Evolutionary conservation across 108 stramenopile genomes (phyloP).

Genomic region (Parmales sp.): DNA sequence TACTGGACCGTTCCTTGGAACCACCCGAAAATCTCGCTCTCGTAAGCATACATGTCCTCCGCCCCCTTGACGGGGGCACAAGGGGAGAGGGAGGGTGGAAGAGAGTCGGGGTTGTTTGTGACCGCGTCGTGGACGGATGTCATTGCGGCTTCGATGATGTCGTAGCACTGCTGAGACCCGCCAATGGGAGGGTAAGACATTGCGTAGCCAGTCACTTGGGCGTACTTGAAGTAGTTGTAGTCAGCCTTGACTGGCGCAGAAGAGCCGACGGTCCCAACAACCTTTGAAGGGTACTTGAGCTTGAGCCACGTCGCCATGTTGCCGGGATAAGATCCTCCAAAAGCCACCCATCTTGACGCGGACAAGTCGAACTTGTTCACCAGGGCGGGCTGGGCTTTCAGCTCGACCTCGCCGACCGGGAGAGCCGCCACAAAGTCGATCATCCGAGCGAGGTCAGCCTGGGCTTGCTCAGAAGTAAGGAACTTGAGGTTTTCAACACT

Average conservation of each 20-base stretch:
- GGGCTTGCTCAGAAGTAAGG: constrained; percentile 25
- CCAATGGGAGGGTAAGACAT: constrained; percentile 5
- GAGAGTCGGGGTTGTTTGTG: neutral
- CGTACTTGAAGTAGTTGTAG: constrained; percentile 22
- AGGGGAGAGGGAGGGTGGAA: neutral
- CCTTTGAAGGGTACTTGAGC: constrained; percentile 38
- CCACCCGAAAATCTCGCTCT: constrained; percentile 16
- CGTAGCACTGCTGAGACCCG: constrained; percentile 14
- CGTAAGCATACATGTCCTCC: constrained; percentile 14
- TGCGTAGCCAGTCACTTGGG: constrained; percentile 19
- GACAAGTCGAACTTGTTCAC: neutral
- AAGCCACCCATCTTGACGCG: constrained; percentile 14
- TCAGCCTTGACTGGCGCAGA: constrained; percentile 35
- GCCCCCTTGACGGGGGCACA: neutral
- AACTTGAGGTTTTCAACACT: constrained; percentile 12
- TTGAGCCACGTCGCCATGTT: constrained; percentile 30
- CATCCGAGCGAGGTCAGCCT: constrained; percentile 23
- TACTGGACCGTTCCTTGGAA: constrained; percentile 24
- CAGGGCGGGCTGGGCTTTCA: neutral
- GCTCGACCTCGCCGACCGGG: neutral
- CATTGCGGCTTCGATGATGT: neutral
- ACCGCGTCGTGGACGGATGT: neutral
- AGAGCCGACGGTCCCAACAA: constrained; percentile 31
- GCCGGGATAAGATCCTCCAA: constrained; percentile 35
- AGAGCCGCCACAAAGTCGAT: neutral